Percentiles rank a stretch among this genome's conserved stretches.
phyloP scores from a whole-genome alignment of 2,329 filamentous ascomycete genomes.

The Xylariaceae sp. region DNA sequence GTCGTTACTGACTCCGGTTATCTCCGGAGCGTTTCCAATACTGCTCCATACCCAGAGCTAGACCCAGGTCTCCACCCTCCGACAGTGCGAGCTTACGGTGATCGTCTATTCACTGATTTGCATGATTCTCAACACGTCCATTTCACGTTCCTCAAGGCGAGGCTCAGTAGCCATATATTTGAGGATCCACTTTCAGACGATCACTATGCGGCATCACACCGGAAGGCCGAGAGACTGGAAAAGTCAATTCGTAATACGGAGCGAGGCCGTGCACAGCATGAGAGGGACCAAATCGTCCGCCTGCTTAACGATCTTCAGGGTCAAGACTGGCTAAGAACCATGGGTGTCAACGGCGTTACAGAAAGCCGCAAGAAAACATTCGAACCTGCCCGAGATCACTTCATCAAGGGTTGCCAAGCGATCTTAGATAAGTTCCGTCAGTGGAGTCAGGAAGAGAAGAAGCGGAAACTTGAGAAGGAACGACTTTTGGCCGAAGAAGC shows the following conservation, averaged over 20 bases:
- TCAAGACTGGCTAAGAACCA: slow-evolving; percentile 86
- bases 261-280: slow-evolving; percentile 61
- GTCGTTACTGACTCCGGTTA: slow-evolving; percentile 57
- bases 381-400: slow-evolving; percentile 79
- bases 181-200: slow-evolving; percentile 55
- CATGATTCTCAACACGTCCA: slow-evolving; percentile 54
- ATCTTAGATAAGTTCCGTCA: slow-evolving; percentile 82
- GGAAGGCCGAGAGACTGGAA: slow-evolving; percentile 56
- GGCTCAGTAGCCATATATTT: slow-evolving; percentile 36
- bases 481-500: slow-evolving; percentile 50
- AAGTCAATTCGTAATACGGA: slow-evolving; percentile 61
- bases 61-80: slow-evolving; percentile 28
- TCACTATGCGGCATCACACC: slow-evolving; percentile 51
- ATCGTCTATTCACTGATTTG: slow-evolving; percentile 52
- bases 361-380: slow-evolving; percentile 83
- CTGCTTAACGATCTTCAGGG: slow-evolving; percentile 79
- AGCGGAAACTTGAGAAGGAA: slow-evolving; percentile 72
- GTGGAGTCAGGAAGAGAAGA: slow-evolving; percentile 89
- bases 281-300: slow-evolving; percentile 60
- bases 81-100: slow-evolving; percentile 48
- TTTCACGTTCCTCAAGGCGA: slow-evolving; percentile 48
- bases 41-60: slow-evolving; percentile 33
- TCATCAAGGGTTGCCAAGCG: slow-evolving; percentile 75
- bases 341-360: slow-evolving; percentile 83
- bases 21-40: slow-evolving; percentile 26